Evolutionary conservation across 352 stramenopile genomes (phyloP).

Genomic region (Phytophthora rubi): DNA sequence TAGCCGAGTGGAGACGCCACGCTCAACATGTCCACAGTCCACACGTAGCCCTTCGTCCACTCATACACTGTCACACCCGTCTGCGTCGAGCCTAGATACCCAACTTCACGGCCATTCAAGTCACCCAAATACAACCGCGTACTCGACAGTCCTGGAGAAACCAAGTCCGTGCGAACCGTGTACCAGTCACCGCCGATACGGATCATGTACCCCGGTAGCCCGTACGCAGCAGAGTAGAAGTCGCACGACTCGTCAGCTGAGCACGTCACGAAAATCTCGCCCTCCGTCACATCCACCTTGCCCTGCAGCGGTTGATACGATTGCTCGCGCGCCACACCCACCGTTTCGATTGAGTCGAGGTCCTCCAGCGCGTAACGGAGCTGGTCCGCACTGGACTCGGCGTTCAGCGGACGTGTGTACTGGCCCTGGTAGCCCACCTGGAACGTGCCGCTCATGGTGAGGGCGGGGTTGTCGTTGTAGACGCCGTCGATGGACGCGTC

Average conservation of each 20-base stretch:
- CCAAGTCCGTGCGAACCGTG: slow-evolving; percentile 51
- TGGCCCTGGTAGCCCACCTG: slow-evolving; percentile 69
- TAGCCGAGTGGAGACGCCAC: slow-evolving; percentile 47
- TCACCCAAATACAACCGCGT: slow-evolving; percentile 65
- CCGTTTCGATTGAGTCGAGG: slow-evolving; percentile 56
- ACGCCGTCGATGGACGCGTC: slow-evolving; percentile 61
- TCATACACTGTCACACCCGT: slow-evolving; percentile 56
- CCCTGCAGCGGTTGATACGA: slow-evolving; percentile 52
- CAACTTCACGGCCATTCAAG: slow-evolving; percentile 55
- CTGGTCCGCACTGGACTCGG: slow-evolving; percentile 67
- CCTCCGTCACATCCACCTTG: slow-evolving; percentile 60
- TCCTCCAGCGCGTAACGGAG: slow-evolving; percentile 75
- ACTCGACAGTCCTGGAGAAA: slow-evolving; percentile 42
- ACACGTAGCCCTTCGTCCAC: slow-evolving; percentile 75
- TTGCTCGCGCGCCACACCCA: slow-evolving; percentile 48
- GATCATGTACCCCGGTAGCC: slow-evolving; percentile 58
- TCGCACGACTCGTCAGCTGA: slow-evolving; percentile 51
- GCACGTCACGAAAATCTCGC: slow-evolving; percentile 65
- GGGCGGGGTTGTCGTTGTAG: slow-evolving; percentile 47
- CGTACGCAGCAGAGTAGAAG: slow-evolving; percentile 56
- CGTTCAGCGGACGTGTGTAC: slow-evolving; percentile 72
- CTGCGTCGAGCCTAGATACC: slow-evolving; percentile 51
- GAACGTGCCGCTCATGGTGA: slow-evolving; percentile 83
- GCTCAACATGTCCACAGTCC: slow-evolving; percentile 57
- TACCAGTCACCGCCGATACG: slow-evolving; percentile 70